Percentiles rank a stretch among this genome's conserved stretches.
Evolutionary conservation across 768 basidiomycete species (phyloP).

Genomic region (Auriscalpium vulgare): DNA sequence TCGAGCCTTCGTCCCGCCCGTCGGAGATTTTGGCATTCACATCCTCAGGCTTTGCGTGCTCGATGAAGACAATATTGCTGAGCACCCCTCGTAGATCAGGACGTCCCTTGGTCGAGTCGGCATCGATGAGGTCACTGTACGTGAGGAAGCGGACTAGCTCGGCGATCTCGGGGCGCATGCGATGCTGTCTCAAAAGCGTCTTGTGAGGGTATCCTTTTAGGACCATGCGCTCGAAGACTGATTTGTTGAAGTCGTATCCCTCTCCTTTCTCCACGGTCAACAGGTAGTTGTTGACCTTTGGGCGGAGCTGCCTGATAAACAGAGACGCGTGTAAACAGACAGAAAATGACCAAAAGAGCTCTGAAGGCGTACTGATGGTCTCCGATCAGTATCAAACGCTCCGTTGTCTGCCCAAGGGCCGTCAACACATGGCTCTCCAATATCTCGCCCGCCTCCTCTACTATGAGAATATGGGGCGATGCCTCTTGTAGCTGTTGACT

Average conservation of each 20-base stretch:
- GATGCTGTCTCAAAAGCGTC: conserved; percentile 50
- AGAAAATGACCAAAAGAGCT: not conserved
- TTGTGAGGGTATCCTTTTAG: conserved; percentile 53
- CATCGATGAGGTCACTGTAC: conserved; percentile 57
- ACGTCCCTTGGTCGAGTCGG: conserved; percentile 38
- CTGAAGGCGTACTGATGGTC: conserved; percentile 55
- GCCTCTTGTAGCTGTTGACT: conserved; percentile 34
- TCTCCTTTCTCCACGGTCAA: conserved; percentile 63
- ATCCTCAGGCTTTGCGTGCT: conserved; percentile 50
- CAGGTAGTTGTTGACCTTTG: conserved; percentile 59
- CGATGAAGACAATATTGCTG: conserved; percentile 53
- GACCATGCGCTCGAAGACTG: conserved; percentile 64
- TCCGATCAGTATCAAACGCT: conserved; percentile 58
- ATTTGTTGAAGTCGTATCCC: conserved; percentile 59
- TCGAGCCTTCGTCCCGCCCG: conserved; percentile 35
- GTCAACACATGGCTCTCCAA: conserved; percentile 61
- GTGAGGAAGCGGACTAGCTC: conserved; percentile 51
- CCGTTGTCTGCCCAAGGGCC: conserved; percentile 36
- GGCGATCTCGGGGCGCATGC: conserved; percentile 73
- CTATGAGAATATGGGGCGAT: conserved; percentile 47
- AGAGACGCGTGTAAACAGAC: not conserved
- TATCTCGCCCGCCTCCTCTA: conserved; percentile 71
- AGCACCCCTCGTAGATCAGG: conserved; percentile 46
- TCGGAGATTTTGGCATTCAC: conserved; percentile 34
- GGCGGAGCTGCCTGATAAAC: conserved; percentile 52